Evolutionary conservation across 1,284 basidiomycete genomes (phyloP).

Genomic region (Mrakiaceae sp.): DNA sequence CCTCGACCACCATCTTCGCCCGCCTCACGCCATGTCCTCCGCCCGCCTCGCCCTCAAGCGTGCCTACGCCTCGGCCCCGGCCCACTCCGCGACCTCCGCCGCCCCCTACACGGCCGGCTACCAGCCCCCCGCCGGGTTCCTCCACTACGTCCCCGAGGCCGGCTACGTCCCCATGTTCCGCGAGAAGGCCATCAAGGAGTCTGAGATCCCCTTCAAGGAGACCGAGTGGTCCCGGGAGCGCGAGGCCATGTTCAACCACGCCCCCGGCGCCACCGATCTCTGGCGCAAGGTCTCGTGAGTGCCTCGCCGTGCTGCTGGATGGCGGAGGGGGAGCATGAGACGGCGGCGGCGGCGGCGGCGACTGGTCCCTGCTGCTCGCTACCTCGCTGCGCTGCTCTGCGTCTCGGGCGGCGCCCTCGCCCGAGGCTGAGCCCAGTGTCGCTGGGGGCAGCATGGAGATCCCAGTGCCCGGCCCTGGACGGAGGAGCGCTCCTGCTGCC

Average conservation of each 20-base stretch:
- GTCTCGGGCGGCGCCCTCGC: too few relatives aligned
- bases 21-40: too few relatives aligned
- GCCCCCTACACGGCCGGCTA: neutral
- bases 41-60: neutral
- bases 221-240: slow-evolving; percentile 10
- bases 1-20: too few relatives aligned
- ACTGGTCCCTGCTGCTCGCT: too few relatives aligned
- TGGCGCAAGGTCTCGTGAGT: slow-evolving; percentile 17
- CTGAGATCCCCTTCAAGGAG: slow-evolving; percentile 1
- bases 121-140: neutral
- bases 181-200: slow-evolving; percentile 11
- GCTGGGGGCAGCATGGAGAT: too few relatives aligned
- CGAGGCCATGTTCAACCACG: slow-evolving; percentile 7
- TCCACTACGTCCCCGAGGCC: neutral
- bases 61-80: neutral
- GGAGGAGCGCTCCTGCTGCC: too few relatives aligned
- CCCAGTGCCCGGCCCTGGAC: too few relatives aligned
- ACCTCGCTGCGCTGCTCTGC: neutral
- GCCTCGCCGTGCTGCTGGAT: neutral
- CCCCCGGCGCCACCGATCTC: slow-evolving; percentile 17
- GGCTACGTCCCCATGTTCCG: slow-evolving; percentile 10
- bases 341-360: too few relatives aligned
- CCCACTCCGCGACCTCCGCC: neutral
- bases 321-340: too few relatives aligned
- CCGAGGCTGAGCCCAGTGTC: too few relatives aligned